Evolutionary conservation across 345 rosid genomes (phyloP), one percentile per base, ranked within the genome.

Genomic region (Gossypioides kirkii): DNA sequence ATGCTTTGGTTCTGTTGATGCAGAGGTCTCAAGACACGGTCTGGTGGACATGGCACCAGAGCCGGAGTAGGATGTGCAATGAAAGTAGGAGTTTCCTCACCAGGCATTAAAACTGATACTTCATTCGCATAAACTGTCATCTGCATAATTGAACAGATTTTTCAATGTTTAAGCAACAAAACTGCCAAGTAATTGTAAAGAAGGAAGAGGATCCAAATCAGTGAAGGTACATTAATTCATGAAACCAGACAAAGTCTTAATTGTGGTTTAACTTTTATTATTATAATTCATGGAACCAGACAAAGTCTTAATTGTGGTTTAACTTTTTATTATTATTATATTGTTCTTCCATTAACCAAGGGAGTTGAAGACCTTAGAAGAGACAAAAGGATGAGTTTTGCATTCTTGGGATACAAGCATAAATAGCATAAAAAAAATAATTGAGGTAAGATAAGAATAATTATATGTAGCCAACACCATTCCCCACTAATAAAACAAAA

Each of bases 81-180:
- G 85, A 83, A 94, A 0, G 98, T 85, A 13, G 98, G 98, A 10
- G 91, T 72, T 38, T 80, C 81, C 16, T 90, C 92, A 77, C 98
- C 98, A 1, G 98, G 98, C 98, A 94, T 94, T 78, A 94, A 50
- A 10, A 94, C 98, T 0, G 97, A 94, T 60, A 94, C 94, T 13
- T 92, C 98, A 55, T 76, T 88, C 6, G 90, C 77, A 74, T 92
- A 92, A 42, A 90, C 73, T n/a, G 86, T 88, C 95, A 90, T 85
- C 98, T 94, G 91, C 79, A 73, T 1, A 14, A 32, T 10, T 54
- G 18, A 67, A 67, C 71, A 67, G 3, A 47, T 47, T 13, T 11
- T 22, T 9, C 25, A 67, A 45, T 22, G 25, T 43, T 32, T 41
- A 11, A 65, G 10, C 9, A 18, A 63, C 36, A 59, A 25, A 26